Evolutionary conservation across 306 rosid species (phyloP), one percentile per base, ranked within the genome.

Genomic region (Lupinus albus): DNA sequence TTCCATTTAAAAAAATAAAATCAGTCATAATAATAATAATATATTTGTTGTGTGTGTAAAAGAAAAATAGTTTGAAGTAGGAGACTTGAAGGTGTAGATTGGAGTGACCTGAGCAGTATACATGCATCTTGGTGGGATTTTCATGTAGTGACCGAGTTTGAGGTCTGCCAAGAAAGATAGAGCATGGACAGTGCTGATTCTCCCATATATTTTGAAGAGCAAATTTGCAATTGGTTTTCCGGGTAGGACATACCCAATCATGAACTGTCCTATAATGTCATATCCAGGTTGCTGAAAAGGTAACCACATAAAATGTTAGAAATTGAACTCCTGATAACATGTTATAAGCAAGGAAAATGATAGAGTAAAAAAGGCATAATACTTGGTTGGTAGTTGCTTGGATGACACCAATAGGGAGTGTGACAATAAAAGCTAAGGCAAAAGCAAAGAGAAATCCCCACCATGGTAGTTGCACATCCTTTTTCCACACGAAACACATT

Each of bases 351-450:
- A 25, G 30, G 30, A 25, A 3, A 1, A 25, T 25, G 30, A 25
- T 4, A 25, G 30, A 25, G 30, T 25, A 25, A 4, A 25, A 4
- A 25, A 0, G 30, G 30, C 30, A 25, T 25, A 13, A 60, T 72
- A 93, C 99, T 88, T 94, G 99, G 70, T 94, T 94, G 60, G 99
- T 94, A 39, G 99, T 94, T 53, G 99, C 99, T 80, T 94, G 99
- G 76, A 94, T 94, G 83, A 94, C 84, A 48, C 97, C 99, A 66
- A 94, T 87, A 11, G 99, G 99, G 59, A 94, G 99, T 30, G 99
- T 94, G 42, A 94, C 95, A 80, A 94, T 7, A 76, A 83, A 86
- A 72, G 99, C 95, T 67, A 94, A 81, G 47, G 9, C 86, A 78
- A 94, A 94, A 64, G 87, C 99, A 68, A 94, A 88, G 39, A 94